A percentile compares a stretch with the other conserved stretches of the same genome.
phyloP scores from a whole-genome alignment of 495 filamentous ascomycete genomes.

The Stereocaulon alpinum region DNA sequence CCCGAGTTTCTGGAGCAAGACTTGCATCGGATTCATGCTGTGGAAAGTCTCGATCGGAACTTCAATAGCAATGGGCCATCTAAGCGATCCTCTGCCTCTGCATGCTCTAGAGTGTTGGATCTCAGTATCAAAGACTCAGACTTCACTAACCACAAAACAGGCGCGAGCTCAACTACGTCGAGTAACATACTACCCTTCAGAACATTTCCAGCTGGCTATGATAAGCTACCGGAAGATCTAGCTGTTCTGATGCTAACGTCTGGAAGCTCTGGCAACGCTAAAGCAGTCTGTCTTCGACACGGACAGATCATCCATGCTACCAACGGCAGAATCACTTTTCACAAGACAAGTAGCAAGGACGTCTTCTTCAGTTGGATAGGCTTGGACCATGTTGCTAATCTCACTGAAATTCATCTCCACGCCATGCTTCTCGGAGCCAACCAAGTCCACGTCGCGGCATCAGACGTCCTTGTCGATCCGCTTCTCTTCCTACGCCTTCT shows the following conservation, averaged over 20 bases:
- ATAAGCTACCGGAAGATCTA: background rate
- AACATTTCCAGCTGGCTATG: background rate
- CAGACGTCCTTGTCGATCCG: background rate
- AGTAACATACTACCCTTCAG: background rate
- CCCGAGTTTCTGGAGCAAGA: constrained; percentile 3
- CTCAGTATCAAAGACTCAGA: too few species aligned
- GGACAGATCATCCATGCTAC: background rate
- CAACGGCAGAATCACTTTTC: background rate
- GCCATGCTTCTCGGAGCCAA: background rate
- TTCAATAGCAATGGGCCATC: background rate
- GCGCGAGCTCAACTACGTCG: background rate
- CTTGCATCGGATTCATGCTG: background rate
- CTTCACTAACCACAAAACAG: too few species aligned
- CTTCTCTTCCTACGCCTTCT: background rate
- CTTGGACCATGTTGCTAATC: constrained; percentile 2
- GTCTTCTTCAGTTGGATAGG: constrained; percentile 1
- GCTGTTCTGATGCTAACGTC: constrained; percentile 2
- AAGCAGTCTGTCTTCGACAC: background rate
- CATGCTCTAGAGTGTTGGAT: too few species aligned
- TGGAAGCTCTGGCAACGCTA: background rate
- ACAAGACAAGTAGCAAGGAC: background rate
- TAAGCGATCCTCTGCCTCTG: too few species aligned
- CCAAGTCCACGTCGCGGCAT: background rate
- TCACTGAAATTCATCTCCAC: constrained; percentile 3
- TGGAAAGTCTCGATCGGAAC: background rate